Evolutionary conservation across 1,139 yeast genomes (phyloP).

Genomic region (Geotrichum citri-aurantii): DNA sequence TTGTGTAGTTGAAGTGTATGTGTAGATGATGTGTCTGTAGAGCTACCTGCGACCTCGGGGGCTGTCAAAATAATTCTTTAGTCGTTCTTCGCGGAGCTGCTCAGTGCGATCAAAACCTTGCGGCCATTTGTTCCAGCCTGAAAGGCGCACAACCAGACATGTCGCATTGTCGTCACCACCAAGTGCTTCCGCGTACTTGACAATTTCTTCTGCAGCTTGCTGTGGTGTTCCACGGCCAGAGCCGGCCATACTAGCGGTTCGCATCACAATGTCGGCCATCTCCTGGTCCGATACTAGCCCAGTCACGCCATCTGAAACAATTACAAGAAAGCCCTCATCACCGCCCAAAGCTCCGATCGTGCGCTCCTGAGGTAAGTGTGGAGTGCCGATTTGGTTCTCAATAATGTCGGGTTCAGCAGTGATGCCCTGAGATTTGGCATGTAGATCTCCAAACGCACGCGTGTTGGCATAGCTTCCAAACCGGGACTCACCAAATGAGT

Average conservation of each 20-base stretch:
- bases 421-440: conserved; percentile 76
- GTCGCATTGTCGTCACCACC: conserved; percentile 97
- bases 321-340: conserved; percentile 71
- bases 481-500: conserved; percentile 90
- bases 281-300: conserved; percentile 82
- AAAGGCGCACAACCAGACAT: conserved; percentile 68
- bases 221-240: conserved; percentile 74
- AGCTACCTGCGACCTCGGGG: conserved; percentile 12
- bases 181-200: conserved; percentile 74
- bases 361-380: conserved; percentile 31
- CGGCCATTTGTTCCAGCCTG: conserved; percentile 96
- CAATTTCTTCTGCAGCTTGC: conserved; percentile 75
- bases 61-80: conserved; percentile 44
- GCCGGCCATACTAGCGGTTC: conserved; percentile 63
- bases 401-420: conserved; percentile 87
- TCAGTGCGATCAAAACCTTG: conserved; percentile 70
- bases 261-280: conserved; percentile 75
- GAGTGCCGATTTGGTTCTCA: conserved; percentile 56
- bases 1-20: background rate
- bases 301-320: conserved; percentile 85
- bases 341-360: conserved; percentile 44
- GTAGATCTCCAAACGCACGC: conserved; percentile 83
- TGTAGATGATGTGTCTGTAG: background rate
- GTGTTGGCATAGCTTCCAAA: conserved; percentile 85
- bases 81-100: conserved; percentile 63